Base-by-base conservation (phyloP, 805 yeast species). In the Pichia membranifaciens region DNA sequence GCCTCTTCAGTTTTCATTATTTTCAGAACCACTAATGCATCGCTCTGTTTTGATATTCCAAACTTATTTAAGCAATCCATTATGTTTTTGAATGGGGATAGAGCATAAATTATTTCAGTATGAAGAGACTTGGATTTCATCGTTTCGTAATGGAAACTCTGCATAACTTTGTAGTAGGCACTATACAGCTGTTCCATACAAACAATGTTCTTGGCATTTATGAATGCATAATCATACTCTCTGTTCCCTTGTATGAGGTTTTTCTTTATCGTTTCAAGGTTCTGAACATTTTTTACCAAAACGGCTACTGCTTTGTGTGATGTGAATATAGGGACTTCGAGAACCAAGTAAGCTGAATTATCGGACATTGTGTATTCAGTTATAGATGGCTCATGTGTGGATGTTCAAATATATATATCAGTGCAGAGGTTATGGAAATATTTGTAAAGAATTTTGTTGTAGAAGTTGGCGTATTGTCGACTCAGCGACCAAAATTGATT, bases 41-140 rank as follows among this genome's bases (percentile, higher is more conserved):
- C 58, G 3, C 78, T 64, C 3, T 68, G 66, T 29, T 73, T 75
- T 44, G 79, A 76, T 16, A 87, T 71, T 10, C 96, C 96, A 65
- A 85, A 84, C 55, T 76, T 71, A 52, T 74, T 77, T 52, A 87
- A 69, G 1, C 88, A 82, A 50, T 87, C 93, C 69, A 78, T 73
- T 35, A 83, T 81, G 58, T 84, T 85, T 54, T 79, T 81, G 7
- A 79, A 73, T 2, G 91, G 87, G 1, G 89, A 78, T 49, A 87
- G 66, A 49, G 81, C 76, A 57, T 82, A 76, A 21, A 86, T 75
- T 35, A 84, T 70, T 57, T 87, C 95, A 0, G 93, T 81, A 58
- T 85, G 84, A 29, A 87, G 55, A 0, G 81, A 74, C 54, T 75
- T 79, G 9, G 95, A 82, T 53, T 81, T 74, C 70, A 78, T 71